These are phyloP conservation scores for Fragaria iinumae DNA, from an alignment of 306 rosid species.

Conservation along the genomic window DNA sequence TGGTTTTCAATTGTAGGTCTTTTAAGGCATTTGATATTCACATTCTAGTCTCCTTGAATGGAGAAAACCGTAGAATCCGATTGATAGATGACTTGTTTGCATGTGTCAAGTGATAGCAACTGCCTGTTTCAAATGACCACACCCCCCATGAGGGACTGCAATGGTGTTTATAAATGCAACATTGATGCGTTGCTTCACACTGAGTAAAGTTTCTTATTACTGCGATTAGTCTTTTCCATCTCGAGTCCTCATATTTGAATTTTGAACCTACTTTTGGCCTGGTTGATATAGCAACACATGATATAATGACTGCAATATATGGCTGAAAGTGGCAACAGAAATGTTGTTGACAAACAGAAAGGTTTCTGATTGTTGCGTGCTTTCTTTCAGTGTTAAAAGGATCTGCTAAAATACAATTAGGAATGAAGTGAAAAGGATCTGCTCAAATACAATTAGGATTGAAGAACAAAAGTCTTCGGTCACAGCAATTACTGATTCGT, in stretches of 20 bases:
- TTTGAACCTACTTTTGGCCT: background rate
- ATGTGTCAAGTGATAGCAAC: background rate
- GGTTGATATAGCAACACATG: background rate
- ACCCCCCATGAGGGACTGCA: background rate
- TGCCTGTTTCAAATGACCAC: background rate
- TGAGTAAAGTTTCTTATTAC: background rate
- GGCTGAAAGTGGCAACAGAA: no score
- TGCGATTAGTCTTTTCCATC: background rate
- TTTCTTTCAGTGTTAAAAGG: no score
- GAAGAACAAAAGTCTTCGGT: no score
- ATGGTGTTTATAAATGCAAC: background rate
- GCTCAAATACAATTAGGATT: no score
- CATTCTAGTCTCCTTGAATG: constrained; percentile 24
- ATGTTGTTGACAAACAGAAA: no score
- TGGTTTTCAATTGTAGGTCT: constrained; percentile 23
- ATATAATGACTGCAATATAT: background rate
- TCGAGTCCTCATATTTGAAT: background rate
- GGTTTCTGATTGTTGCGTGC: no score
- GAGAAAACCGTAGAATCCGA: constrained; percentile 31
- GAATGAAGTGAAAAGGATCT: no score
- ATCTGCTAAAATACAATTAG: no score
- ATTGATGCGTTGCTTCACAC: background rate
- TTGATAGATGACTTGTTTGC: constrained; percentile 14
- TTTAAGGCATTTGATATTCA: constrained; percentile 36
- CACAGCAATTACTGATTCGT: no score